Percentiles rank a stretch among this genome's conserved stretches.
Conservation (phyloP, 2,329 filamentous ascomycete genomes). For the Passalora sequoiae region DNA sequence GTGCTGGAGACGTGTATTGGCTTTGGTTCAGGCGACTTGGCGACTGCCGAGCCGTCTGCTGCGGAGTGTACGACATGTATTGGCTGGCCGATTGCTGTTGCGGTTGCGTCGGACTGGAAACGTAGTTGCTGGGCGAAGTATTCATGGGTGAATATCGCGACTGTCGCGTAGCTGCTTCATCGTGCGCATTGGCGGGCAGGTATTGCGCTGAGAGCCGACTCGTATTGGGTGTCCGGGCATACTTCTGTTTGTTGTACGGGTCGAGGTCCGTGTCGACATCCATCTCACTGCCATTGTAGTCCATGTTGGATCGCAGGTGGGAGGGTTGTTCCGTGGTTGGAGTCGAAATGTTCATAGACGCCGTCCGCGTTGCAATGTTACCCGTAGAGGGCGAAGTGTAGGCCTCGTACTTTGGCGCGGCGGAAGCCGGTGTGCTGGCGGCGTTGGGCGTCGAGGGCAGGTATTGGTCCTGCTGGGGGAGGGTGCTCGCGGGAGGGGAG, state of each 20-base stretch:
- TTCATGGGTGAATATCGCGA: conserved; percentile 98
- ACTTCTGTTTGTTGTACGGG: conserved; percentile 79
- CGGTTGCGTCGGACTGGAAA: conserved; percentile 51
- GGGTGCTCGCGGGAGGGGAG: conserved; percentile 1
- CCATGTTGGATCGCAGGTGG: conserved; percentile 16
- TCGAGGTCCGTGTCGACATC: conserved; percentile 76
- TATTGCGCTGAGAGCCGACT: conserved; percentile 67
- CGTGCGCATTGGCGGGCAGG: conserved; percentile 35
- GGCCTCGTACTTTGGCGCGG: conserved; percentile 9
- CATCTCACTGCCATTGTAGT: conserved; percentile 37
- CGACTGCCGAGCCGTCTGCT: conserved; percentile 64
- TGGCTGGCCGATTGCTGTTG: conserved; percentile 23
- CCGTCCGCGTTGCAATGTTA: conserved; percentile 18
- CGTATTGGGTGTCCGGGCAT: conserved; percentile 64
- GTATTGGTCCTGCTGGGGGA: background rate
- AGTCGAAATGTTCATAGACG: conserved; percentile 20
- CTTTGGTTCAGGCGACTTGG: conserved; percentile 59
- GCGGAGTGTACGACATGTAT: conserved; percentile 34
- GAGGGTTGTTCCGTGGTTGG: conserved; percentile 7
- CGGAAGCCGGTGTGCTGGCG: background rate
- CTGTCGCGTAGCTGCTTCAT: conserved; percentile 66
- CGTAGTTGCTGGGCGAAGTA: conserved; percentile 69
- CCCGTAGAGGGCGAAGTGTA: conserved; percentile 8
- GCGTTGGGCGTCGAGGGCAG: background rate
- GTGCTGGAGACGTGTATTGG: conserved; percentile 50